Evolutionary conservation across 2,329 filamentous ascomycete genomes (phyloP), one percentile per base, ranked within the genome.

Genomic region (Scedosporium apiospermum): DNA sequence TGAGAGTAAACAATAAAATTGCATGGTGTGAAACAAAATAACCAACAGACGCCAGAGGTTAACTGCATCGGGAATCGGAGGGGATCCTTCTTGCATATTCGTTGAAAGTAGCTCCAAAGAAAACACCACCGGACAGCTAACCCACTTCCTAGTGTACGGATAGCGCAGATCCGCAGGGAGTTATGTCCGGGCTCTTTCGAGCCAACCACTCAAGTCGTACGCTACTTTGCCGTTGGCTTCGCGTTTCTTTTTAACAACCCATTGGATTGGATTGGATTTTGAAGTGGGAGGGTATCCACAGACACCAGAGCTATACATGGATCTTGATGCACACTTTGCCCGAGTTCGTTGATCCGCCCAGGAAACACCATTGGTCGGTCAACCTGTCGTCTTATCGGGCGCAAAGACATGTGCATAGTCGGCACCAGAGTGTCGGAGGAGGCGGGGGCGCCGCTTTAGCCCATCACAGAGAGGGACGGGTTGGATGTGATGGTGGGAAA

Each of bases 341-440:
- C 51, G 18, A 14, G 51, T 27, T 55, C 23, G 21, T 23, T 27
- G 51, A 55, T 55, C 51, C 51, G 12, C 7, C 21, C 23, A 55
- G 18, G 51, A 55, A 55, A 55, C 51, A 55, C 51, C 12, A 27
- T 27, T 55, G 51, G 51, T 23, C 21, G 51, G 51, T 49, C 51
- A 18, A 27, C 18, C 44, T 27, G 23, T 55, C 21, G 51, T 55
- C 51, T 55, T 55, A 55, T 55, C 51, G 51, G 51, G 51, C 51
- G 66, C 51, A 64, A 65, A 63, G 23, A 30, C 18, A 26, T 10
- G 18, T 27, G 18, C 51, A 55, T 9, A 55, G 23, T 23, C 51
- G 51, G 51, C 18, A 55, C 18, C 23, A 55, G 12, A 23, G 51
- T 23, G 51, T 55, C 51, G 51, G 51, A 55, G 51, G 51, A 9